Base-by-base conservation (phyloP, 768 basidiomycete genomes). In the Pulveroboletus ravenelii region DNA sequence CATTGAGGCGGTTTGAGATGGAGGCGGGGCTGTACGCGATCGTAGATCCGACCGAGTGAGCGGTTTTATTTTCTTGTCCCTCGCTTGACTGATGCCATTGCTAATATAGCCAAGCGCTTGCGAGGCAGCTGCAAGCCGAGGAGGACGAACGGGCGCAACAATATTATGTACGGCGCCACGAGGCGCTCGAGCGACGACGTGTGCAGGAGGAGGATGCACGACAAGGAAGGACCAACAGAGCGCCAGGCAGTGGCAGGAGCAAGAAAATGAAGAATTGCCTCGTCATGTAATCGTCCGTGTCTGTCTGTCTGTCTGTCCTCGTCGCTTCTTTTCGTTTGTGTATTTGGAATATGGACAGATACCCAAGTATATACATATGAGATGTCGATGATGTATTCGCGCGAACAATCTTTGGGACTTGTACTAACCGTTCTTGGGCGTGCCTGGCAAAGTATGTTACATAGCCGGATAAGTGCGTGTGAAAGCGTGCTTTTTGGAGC, bases 121-220 rank as follows among this genome's bases (percentile, higher is more conserved):
- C 93, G 4, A 75, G 74, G 41, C 85, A 85, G 53, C 69, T 96
- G 2, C 93, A 94, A 62, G 79, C 78, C 1, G 88, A 92, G 56
- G 93, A 94, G 67, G 84, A 94, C 39, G 75, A 74, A 3, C 67
- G 70, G 6, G 79, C 77, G 0, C 70, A 70, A 4, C 63, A 69
- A 30, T 67, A 73, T 43, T 68, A 73, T 12, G 61, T 66, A 45
- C 49, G 63, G 2, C 68, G 60, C 3, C 63, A 67, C 41, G 64
- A 66, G 41, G 63, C 70, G 10, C 63, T 66, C 36, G 65, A 52
- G 25, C 60, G 44, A n/a, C 55, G 44, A 6, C 48, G 51, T 3
- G 41, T 38, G 38, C 63, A 60, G 38, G 65, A 61, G 38, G 64
- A 60, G 38, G 65, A 61, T 27, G 12, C 31, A 20, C 29, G 52